These are phyloP conservation scores for Tetracladium maxilliforme DNA, from an alignment of 2,329 filamentous ascomycete species.

Conservation along the genomic window DNA sequence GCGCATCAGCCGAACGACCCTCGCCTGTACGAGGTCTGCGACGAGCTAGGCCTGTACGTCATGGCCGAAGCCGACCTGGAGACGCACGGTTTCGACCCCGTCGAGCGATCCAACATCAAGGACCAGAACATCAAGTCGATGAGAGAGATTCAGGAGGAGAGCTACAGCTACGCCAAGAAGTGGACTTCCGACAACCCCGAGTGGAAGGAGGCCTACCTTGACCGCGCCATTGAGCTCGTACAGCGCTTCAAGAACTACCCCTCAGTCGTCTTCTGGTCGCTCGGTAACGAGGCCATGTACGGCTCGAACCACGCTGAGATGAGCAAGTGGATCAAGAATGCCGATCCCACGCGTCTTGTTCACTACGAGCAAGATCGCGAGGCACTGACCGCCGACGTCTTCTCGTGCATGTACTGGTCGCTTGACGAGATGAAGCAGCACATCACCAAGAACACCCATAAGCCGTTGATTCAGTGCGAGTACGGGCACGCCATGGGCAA, in stretches of 20 bases:
- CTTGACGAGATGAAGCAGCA: conserved; percentile 22
- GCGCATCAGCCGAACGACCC: conserved; percentile 52
- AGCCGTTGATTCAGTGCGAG: conserved; percentile 24
- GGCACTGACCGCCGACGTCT: conserved; percentile 36
- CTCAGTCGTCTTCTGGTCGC: conserved; percentile 40
- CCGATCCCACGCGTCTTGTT: conserved; percentile 33
- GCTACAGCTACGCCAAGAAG: conserved; percentile 26
- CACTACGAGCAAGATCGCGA: conserved; percentile 41
- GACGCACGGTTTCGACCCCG: conserved; percentile 31
- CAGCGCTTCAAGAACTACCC: conserved; percentile 40
- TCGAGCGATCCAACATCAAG: too few species aligned
- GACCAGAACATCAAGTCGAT: too few species aligned
- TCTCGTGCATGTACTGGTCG: conserved; percentile 37
- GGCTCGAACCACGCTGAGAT: conserved; percentile 38
- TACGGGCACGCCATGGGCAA: conserved; percentile 38
- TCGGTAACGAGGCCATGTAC: conserved; percentile 44
- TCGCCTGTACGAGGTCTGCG: conserved; percentile 43
- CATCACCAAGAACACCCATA: conserved; percentile 18
- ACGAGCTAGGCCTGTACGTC: conserved; percentile 49
- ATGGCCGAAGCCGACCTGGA: conserved; percentile 42
- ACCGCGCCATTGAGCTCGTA: conserved; percentile 37
- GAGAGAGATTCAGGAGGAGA: conserved; percentile 6
- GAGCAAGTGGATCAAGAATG: conserved; percentile 34
- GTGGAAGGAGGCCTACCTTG: conserved; percentile 36
- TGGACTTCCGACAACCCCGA: conserved; percentile 31